Evolutionary conservation across 169 alveolate genomes (phyloP).

Genomic region (Eimeria tenella): DNA sequence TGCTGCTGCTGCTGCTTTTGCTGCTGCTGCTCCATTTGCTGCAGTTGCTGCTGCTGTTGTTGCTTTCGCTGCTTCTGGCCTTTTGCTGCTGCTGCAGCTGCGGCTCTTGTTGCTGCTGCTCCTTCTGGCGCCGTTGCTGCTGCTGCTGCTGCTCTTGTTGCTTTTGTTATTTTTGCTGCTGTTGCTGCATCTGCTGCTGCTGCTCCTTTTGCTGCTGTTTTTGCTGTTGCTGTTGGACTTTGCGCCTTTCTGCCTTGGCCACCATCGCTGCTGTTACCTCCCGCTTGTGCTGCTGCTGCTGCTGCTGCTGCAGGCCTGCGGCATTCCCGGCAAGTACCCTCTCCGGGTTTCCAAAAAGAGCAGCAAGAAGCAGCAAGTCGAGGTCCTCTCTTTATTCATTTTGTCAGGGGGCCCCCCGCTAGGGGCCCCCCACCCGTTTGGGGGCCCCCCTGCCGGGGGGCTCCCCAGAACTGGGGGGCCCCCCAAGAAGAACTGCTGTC

Average conservation of each 20-base stretch:
- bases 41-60: neutral
- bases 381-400: neutral
- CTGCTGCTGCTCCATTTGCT: neutral
- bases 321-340: neutral
- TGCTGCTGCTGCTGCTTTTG: conserved; percentile 10
- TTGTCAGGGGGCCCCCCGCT: neutral
- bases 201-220: too few relatives aligned
- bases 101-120: too few relatives aligned
- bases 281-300: neutral
- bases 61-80: neutral
- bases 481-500: too few relatives aligned
- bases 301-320: conserved; percentile 9
- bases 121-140: too few relatives aligned
- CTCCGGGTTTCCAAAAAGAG: neutral
- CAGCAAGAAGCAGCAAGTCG: neutral
- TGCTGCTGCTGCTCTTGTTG: too few relatives aligned
- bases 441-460: too few relatives aligned
- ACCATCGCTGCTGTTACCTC: neutral
- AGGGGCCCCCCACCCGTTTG: neutral
- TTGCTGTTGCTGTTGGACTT: too few relatives aligned
- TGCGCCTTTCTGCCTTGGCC: too few relatives aligned
- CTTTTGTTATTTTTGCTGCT: too few relatives aligned
- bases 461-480: too few relatives aligned
- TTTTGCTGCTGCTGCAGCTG: neutral
- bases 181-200: too few relatives aligned